These are phyloP conservation scores for Cyclocybe cylindracea DNA, from an alignment of 768 basidiomycete genomes.

Conservation along the genomic window DNA sequence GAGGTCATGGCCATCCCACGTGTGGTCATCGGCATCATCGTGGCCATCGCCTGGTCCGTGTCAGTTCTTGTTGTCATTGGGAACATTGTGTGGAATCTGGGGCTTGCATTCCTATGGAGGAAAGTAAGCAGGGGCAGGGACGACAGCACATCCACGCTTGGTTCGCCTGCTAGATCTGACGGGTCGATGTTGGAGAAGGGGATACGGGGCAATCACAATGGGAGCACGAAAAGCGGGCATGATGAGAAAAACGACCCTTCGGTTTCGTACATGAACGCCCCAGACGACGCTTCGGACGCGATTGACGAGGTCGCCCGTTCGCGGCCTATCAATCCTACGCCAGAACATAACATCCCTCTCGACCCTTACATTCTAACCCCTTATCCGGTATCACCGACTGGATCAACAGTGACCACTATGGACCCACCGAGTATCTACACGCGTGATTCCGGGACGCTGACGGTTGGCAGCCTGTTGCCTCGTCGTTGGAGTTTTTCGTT, in stretches of 20 bases:
- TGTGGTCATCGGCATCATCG: constrained; percentile 76
- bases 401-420: constrained; percentile 27
- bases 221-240: constrained; percentile 11
- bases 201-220: constrained; percentile 4
- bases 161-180: constrained; percentile 22
- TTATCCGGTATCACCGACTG: constrained; percentile 47
- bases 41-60: constrained; percentile 70
- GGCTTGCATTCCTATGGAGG: constrained; percentile 29
- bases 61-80: constrained; percentile 69
- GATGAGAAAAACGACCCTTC: background rate
- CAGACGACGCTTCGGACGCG: background rate
- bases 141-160: constrained; percentile 5
- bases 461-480: constrained; percentile 39
- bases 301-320: constrained; percentile 20
- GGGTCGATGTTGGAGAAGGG: constrained; percentile 44
- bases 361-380: constrained; percentile 44
- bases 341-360: constrained; percentile 41
- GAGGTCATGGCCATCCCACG: constrained; percentile 74
- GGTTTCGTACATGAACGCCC: background rate
- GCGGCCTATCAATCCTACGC: constrained; percentile 55
- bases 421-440: constrained; percentile 32
- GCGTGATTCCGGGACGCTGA: constrained; percentile 37
- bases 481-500: constrained; percentile 39
- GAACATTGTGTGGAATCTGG: constrained; percentile 59
- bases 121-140: constrained; percentile 14